These are phyloP conservation scores for Halenospora varia DNA, from an alignment of 495 filamentous ascomycete species.

Conservation along the genomic window DNA sequence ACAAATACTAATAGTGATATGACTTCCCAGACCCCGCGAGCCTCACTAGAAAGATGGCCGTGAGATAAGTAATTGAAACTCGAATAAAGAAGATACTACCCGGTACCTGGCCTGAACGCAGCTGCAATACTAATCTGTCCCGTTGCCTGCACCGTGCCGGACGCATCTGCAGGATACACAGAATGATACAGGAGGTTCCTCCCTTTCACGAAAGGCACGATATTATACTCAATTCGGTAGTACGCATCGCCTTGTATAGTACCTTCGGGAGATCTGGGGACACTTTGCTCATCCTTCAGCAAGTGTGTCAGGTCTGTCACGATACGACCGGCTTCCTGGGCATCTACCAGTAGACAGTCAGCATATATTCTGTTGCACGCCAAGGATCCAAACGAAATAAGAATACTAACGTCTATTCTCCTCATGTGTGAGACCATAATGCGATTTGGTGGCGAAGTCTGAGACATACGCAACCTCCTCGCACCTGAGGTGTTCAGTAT, in stretches of 20 bases:
- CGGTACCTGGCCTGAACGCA: constrained; percentile 13
- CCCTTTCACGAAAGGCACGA: constrained; percentile 13
- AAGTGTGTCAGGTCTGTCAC: constrained; percentile 6
- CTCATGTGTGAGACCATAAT: constrained; percentile 14
- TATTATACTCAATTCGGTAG: constrained; percentile 12
- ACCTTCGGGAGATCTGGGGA: too few species aligned
- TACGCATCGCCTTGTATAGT: background rate
- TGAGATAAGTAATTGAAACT: too few species aligned
- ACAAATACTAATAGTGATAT: too few species aligned
- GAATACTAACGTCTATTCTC: too few species aligned
- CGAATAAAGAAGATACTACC: background rate
- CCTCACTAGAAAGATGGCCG: too few species aligned
- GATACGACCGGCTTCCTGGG: constrained; percentile 4
- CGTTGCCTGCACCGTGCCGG: background rate
- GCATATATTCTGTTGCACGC: background rate
- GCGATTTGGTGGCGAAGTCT: constrained; percentile 15
- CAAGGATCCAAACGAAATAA: too few species aligned
- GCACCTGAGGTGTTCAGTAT: constrained; percentile 8
- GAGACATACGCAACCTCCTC: constrained; percentile 22
- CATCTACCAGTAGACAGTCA: constrained; percentile 3
- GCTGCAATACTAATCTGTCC: constrained; percentile 16
- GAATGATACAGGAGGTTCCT: constrained; percentile 11
- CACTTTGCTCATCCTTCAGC: constrained; percentile 32
- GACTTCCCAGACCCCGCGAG: too few species aligned
- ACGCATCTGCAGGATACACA: constrained; percentile 1